phyloP scores from a whole-genome alignment of 768 basidiomycete genomes.

The Russula abietina region DNA sequence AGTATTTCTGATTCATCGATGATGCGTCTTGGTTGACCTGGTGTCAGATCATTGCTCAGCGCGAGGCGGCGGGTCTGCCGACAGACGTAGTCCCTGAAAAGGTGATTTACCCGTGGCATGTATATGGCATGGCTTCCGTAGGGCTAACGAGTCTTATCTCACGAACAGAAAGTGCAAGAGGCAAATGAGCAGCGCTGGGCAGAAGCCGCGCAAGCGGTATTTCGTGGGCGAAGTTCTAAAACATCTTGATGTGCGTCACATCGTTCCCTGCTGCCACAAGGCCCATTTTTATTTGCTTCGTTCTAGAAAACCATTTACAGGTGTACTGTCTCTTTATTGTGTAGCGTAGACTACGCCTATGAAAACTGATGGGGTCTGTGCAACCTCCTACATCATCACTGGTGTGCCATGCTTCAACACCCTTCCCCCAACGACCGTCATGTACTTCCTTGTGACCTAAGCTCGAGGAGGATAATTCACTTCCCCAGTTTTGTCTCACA shows the following conservation, averaged over 20 bases:
- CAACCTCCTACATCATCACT: not conserved
- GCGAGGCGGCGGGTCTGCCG: conserved; percentile 18
- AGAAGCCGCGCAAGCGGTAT: conserved; percentile 18
- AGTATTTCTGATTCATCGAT: too few species aligned
- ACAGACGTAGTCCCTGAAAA: conserved; percentile 17
- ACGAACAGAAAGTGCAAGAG: conserved; percentile 18
- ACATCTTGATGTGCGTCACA: not conserved
- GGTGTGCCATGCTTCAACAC: not conserved
- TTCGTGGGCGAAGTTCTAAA: conserved; percentile 9
- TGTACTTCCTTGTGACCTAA: too few species aligned
- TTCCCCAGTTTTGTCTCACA: too few species aligned
- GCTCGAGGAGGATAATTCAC: too few species aligned
- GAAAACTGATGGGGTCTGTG: not conserved
- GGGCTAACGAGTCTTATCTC: not conserved
- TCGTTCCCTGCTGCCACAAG: not conserved
- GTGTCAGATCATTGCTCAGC: conserved; percentile 16
- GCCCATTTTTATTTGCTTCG: not conserved
- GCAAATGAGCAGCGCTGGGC: conserved; percentile 21
- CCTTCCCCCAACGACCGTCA: not conserved
- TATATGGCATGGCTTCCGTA: not conserved
- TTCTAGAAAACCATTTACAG: not conserved
- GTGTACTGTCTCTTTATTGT: not conserved
- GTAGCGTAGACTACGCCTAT: conserved; percentile 2
- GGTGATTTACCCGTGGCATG: not conserved
- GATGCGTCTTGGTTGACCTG: not conserved